Base-by-base conservation (phyloP, 2,329 filamentous ascomycete species). In the Claviceps fusiformis region DNA sequence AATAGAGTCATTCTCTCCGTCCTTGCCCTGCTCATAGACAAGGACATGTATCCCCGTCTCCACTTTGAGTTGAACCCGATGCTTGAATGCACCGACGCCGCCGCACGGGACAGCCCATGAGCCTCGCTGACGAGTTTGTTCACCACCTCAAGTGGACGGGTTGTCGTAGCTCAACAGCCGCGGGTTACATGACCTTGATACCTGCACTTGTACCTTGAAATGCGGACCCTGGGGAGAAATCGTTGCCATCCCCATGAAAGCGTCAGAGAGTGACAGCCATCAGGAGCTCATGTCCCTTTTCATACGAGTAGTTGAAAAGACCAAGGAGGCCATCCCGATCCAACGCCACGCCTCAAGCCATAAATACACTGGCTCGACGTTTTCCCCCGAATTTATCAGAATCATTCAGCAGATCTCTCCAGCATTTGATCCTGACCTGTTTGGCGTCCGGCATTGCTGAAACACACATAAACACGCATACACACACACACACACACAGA, bases 91-190 rank as follows among this genome's bases (percentile, higher is more conserved):
- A 41, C 47, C 51, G 24, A 31, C 46, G 51, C 47, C 47, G 51
- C 52, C 55, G 47, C 55, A 56, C 55, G 52, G 52, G 48, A 54
- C 55, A 56, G 52, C 43, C 52, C 52, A 52, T 54, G 52, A 56
- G 43, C 52, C 46, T 56, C 47, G 33, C 41, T 56, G 48, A 39
- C 37, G 27, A 47, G 48, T 44, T 50, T 56, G 51, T n/a, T 47
- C 33, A 51, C 52, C 39, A 48, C 31, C 43, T 52, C 48, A 39
- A 45, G 47, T 48, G 48, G 53, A 24, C 41, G 31, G 19, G 17
- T 24, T 46, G 24, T 44, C 35, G 48, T 55, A 37, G 24, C 48
- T 44, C 46, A 24, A 41, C 48, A 37, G 47, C 19, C 31, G 15
- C 31, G 41, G 48, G 39, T 50, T 44, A 35, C 19, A 46, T 52